phyloP scores from a whole-genome alignment of 768 basidiomycete species.

The Sarcodon sp. region DNA sequence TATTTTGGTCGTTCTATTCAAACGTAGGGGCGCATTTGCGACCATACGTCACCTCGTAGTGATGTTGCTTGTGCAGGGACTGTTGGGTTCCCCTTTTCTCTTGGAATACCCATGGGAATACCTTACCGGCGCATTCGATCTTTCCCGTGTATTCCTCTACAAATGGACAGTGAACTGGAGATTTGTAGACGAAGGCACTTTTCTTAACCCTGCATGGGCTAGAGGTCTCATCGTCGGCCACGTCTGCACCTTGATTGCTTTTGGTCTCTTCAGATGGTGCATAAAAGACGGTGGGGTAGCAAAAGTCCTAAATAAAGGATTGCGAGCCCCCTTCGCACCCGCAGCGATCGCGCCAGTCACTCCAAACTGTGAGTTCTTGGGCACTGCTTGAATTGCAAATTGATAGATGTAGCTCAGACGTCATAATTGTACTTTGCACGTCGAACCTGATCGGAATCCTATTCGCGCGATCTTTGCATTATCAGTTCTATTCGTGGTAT shows the following conservation, averaged over 20 bases:
- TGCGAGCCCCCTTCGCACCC: constrained; percentile 36
- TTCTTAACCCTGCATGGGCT: constrained; percentile 55
- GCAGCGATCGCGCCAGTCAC: constrained; percentile 34
- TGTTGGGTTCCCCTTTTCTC: constrained; percentile 65
- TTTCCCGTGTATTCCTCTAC: constrained; percentile 81
- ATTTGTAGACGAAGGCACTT: constrained; percentile 65
- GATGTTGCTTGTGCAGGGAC: constrained; percentile 35
- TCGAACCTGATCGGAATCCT: constrained; percentile 86
- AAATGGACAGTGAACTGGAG: constrained; percentile 99
- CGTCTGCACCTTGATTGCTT: constrained; percentile 38
- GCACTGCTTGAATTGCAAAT: neutral
- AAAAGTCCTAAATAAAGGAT: constrained; percentile 37
- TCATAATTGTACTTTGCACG: constrained; percentile 74
- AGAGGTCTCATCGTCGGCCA: constrained; percentile 56
- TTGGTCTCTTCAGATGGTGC: constrained; percentile 73
- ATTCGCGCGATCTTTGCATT: constrained; percentile 91
- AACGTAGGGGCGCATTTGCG: constrained; percentile 44
- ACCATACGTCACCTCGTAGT: constrained; percentile 37
- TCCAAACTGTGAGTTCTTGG: constrained; percentile 43
- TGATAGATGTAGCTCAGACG: constrained; percentile 32
- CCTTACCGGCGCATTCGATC: constrained; percentile 67
- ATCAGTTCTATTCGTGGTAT: constrained; percentile 99
- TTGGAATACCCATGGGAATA: constrained; percentile 49
- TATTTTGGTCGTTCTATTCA: constrained; percentile 71
- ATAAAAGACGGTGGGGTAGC: constrained; percentile 54